Evolutionary conservation across 208 protist species (phyloP).

Genomic region (Leishmania aethiopica): DNA sequence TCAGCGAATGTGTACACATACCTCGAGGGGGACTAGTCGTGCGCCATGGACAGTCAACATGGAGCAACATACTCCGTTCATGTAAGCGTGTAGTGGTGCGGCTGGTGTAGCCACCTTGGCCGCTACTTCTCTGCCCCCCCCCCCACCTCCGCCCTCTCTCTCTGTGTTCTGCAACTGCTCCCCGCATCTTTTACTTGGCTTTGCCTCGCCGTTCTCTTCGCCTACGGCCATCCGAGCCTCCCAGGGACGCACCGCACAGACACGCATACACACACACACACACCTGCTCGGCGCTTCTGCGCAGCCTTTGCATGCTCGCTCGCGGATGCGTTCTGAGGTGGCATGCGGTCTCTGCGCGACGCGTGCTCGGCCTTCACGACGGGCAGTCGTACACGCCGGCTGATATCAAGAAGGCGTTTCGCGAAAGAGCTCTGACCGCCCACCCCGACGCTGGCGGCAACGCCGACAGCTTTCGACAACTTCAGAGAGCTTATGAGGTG

Average conservation of each 20-base stretch:
- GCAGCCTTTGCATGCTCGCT: slow-evolving; percentile 4
- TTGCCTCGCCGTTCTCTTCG: not conserved
- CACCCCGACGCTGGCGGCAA: slow-evolving; percentile 65
- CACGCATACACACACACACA: not conserved
- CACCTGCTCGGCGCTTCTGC: not conserved
- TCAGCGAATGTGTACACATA: not conserved
- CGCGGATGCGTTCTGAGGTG: slow-evolving; percentile 1
- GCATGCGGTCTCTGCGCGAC: not conserved
- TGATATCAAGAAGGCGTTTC: slow-evolving; percentile 65
- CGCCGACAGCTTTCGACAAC: slow-evolving; percentile 37
- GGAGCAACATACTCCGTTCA: not conserved
- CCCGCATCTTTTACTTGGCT: not conserved
- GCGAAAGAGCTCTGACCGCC: slow-evolving; percentile 46
- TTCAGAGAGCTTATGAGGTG: slow-evolving; percentile 56
- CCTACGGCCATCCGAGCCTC: not conserved
- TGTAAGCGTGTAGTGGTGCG: no score
- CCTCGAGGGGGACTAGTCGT: not conserved
- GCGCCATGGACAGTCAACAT: not conserved
- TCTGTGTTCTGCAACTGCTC: not conserved
- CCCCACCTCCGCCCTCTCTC: not conserved
- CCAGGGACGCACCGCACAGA: not conserved
- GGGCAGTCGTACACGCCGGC: slow-evolving; percentile 18
- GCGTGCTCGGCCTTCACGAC: slow-evolving; percentile 19
- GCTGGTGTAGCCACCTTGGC: not conserved
- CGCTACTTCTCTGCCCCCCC: not conserved